Percentiles rank a stretch among this genome's conserved stretches.
Evolutionary conservation across 2,329 filamentous ascomycete species (phyloP).

Genomic region (Aspergillus sp.): DNA sequence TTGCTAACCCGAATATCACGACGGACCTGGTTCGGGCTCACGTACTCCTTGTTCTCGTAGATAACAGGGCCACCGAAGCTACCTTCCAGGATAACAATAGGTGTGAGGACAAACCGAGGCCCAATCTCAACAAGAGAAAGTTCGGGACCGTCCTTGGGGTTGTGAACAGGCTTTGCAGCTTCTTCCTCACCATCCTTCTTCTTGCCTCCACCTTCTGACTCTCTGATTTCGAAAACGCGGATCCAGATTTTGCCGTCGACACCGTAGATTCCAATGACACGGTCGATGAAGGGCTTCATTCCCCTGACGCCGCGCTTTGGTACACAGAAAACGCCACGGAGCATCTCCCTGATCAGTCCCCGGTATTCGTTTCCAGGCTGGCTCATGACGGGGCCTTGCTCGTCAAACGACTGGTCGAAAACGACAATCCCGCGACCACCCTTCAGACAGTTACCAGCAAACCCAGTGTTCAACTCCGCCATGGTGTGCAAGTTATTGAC

Average conservation of each 20-base stretch:
- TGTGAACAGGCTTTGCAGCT: conserved; percentile 40
- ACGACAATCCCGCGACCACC: conserved; percentile 87
- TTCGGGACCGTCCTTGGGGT: conserved; percentile 61
- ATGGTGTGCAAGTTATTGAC: conserved; percentile 76
- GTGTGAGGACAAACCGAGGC: conserved; percentile 86
- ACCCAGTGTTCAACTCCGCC: conserved; percentile 79
- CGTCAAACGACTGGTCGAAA: conserved; percentile 85
- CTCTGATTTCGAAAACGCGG: conserved; percentile 88
- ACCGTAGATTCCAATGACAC: conserved; percentile 87
- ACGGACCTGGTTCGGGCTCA: conserved; percentile 91
- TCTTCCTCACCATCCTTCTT: conserved; percentile 43
- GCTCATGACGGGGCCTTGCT: conserved; percentile 71
- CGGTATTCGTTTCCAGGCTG: conserved; percentile 48
- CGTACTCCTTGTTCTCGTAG: conserved; percentile 97
- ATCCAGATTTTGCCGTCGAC: conserved; percentile 96
- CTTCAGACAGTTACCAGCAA: conserved; percentile 95
- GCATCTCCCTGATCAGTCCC: conserved; percentile 72
- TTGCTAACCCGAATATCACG: conserved; percentile 75
- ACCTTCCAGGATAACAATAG: conserved; percentile 92
- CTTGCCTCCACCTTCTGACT: conserved; percentile 66
- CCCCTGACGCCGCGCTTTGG: conserved; percentile 78
- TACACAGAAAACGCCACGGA: conserved; percentile 88
- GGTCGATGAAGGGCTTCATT: conserved; percentile 93
- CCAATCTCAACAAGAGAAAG: conserved; percentile 89
- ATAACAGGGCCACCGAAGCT: conserved; percentile 95